phyloP scores from a whole-genome alignment of 2,329 filamentous ascomycete genomes.

The Calonectria montana region DNA sequence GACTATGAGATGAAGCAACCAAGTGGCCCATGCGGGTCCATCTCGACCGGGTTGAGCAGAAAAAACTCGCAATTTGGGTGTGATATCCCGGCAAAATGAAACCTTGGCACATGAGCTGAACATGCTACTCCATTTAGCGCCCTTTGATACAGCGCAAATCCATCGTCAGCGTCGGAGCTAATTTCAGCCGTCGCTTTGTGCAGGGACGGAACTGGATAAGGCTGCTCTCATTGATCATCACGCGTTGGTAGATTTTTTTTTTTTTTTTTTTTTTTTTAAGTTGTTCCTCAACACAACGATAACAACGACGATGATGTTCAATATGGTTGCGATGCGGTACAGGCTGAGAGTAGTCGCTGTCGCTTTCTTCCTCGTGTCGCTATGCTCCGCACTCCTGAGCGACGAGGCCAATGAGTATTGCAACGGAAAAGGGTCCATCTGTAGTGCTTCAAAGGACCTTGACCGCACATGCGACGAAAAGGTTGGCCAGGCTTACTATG shows the following conservation, averaged over 20 bases:
- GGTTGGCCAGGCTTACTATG: conserved; percentile 17
- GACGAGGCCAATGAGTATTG: conserved; percentile 29
- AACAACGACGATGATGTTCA: background rate
- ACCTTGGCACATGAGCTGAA: background rate
- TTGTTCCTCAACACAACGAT: background rate
- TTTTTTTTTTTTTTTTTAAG: background rate
- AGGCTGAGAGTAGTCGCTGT: background rate
- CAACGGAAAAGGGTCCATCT: conserved; percentile 30
- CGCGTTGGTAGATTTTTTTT: background rate
- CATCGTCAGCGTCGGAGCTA: conserved; percentile 6
- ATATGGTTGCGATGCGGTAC: background rate
- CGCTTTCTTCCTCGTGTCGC: conserved; percentile 16
- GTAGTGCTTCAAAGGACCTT: conserved; percentile 21
- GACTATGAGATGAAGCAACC: background rate
- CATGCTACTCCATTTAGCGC: background rate
- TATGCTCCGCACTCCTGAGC: conserved; percentile 12
- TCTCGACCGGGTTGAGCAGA: background rate
- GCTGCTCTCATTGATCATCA: background rate
- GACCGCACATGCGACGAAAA: conserved; percentile 25
- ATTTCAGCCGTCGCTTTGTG: background rate
- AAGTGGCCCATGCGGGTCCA: background rate
- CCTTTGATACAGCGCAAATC: background rate
- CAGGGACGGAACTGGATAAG: background rate
- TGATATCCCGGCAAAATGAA: background rate
- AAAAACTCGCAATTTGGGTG: background rate